Evolutionary conservation across 2,329 filamentous ascomycete genomes (phyloP), one percentile per base, ranked within the genome.

Genomic region (Aureobasidium musti): DNA sequence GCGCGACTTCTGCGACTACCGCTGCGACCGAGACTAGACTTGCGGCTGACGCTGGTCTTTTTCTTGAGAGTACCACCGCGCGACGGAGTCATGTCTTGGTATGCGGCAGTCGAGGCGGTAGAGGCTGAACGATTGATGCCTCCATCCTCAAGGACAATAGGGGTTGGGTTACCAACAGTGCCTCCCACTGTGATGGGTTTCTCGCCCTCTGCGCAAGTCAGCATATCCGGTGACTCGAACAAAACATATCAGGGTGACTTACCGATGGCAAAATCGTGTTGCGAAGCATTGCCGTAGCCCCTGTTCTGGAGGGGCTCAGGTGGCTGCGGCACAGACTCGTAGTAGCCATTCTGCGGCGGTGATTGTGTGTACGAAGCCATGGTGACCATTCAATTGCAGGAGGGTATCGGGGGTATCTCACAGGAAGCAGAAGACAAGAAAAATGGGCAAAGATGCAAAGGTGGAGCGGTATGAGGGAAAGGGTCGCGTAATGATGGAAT

Each of bases 51-150:
- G 11, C 92, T 96, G 28, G 82, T 82, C 79, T 92, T 95, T 83
- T 98, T 98, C 82, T 91, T 95, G 72, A 98, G 82, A 0, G 93
- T 97, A 68, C 91, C 91, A 68, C 83, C 83, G 66, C 87, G 84
- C 79, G 77, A 84, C 74, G 73, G 82, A 73, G 71, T 82, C 76
- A 74, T 79, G 68, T 50, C 68, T 84, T 53, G 50, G 39, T 67
- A 61, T 76, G 75, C 74, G 75, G 75, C 75, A 74, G 75, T 77
- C 67, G 78, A 86, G 66, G 83, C 82, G 68, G 83, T 81, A 14
- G 88, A 90, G 68, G 82, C 82, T 65, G 88, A 84, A 71, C 88
- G 87, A 76, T 88, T 84, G 78, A 89, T 82, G 45, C 68, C 74
- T 57, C 49, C 68, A 63, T 84, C 87, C 57, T 86, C 86, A 78